A percentile compares a stretch with the other conserved stretches of the same genome.
These are phyloP conservation scores for Stylonectria norvegica DNA, from an alignment of 2,329 filamentous ascomycete species.

Conservation along the genomic window DNA sequence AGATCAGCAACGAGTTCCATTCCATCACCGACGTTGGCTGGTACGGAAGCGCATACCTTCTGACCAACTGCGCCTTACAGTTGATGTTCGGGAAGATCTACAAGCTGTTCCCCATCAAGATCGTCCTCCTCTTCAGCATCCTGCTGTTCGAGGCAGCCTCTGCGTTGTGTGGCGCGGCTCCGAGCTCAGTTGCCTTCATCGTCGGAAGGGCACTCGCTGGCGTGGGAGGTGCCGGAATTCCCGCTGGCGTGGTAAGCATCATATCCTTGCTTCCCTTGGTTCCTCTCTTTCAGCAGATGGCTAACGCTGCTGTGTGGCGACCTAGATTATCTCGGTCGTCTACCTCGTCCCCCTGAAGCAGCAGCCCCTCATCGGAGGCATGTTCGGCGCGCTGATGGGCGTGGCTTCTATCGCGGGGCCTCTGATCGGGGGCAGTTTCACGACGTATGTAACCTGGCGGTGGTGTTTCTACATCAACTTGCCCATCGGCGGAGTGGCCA, in stretches of 20 bases:
- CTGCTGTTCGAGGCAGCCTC: conserved; percentile 27
- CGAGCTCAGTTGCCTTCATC: conserved; percentile 46
- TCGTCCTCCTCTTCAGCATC: conserved; percentile 16
- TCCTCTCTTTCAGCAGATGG: conserved; percentile 42
- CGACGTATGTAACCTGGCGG: conserved; percentile 27
- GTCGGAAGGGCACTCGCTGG: conserved; percentile 49
- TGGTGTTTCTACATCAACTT: conserved; percentile 37
- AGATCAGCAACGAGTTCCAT: conserved; percentile 29
- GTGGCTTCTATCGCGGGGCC: conserved; percentile 31
- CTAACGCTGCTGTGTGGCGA: background rate
- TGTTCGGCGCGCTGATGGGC: conserved; percentile 40
- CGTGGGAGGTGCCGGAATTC: conserved; percentile 49
- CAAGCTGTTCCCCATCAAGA: conserved; percentile 24
- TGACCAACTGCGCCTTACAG: conserved; percentile 30
- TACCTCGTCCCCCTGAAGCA: conserved; percentile 27
- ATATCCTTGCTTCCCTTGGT: conserved; percentile 31
- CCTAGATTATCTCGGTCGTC: conserved; percentile 7
- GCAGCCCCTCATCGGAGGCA: conserved; percentile 19
- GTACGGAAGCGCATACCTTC: conserved; percentile 30
- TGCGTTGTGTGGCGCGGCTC: conserved; percentile 30
- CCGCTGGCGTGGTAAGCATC: conserved; percentile 39
- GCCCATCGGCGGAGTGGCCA: conserved; percentile 30
- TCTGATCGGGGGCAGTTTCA: conserved; percentile 25
- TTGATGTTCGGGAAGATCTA: conserved; percentile 32
- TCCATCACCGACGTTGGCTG: conserved; percentile 29